These are phyloP conservation scores for Mucor indicus DNA, from an alignment of 371 early-diverging fungal genomes.

Conservation along the genomic window DNA sequence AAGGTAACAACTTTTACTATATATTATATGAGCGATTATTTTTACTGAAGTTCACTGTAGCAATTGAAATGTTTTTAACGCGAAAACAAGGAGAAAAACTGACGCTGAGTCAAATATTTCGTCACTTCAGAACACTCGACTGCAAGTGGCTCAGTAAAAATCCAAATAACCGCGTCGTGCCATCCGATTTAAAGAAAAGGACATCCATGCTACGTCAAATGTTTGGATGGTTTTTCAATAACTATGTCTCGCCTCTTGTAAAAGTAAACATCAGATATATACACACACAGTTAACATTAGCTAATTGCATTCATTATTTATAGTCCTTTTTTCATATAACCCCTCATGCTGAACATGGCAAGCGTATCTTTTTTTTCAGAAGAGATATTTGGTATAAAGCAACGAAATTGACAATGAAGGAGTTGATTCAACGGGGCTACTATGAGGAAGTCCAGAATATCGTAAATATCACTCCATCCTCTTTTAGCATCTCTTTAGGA, in stretches of 20 bases:
- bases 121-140: slow-evolving; percentile 47
- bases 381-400: slow-evolving; percentile 70
- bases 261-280: slow-evolving; percentile 26
- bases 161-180: slow-evolving; percentile 2
- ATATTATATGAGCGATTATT: no score
- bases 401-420: slow-evolving; percentile 19
- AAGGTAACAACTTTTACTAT: slow-evolving; percentile 29
- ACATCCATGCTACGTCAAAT: slow-evolving; percentile 51
- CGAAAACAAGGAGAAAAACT: not conserved
- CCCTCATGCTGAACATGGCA: slow-evolving; percentile 53
- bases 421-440: not conserved
- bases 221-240: slow-evolving; percentile 66
- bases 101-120: slow-evolving; percentile 27
- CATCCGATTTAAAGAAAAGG: slow-evolving; percentile 50
- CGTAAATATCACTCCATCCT: not conserved
- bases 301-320: not conserved
- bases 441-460: not conserved
- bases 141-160: slow-evolving; percentile 10
- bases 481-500: no score
- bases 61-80: no score
- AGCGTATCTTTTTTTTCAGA: slow-evolving; percentile 71
- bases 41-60: no score
- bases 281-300: not conserved
- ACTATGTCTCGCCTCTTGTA: slow-evolving; percentile 55
- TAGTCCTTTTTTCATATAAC: slow-evolving; percentile 76